Evolutionary conservation across 768 basidiomycete genomes (phyloP).

Genomic region (Floccularia luteovirens): DNA sequence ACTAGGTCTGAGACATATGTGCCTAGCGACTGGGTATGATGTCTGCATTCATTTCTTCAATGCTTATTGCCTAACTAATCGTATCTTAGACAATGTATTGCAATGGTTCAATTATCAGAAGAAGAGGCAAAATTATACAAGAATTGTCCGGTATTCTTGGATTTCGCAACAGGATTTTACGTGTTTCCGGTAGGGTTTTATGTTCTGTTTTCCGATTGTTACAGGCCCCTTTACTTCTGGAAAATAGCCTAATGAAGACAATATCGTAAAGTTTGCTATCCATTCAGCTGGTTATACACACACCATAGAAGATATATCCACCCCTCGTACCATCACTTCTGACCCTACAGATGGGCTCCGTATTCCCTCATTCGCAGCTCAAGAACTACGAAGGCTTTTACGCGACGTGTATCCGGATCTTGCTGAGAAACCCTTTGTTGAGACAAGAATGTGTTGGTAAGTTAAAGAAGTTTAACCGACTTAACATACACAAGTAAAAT

Average conservation of each 20-base stretch:
- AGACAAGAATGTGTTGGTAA: constrained; percentile 86
- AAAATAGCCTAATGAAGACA: constrained; percentile 55
- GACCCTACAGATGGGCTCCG: constrained; percentile 49
- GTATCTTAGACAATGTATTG: constrained; percentile 66
- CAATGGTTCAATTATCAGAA: constrained; percentile 62
- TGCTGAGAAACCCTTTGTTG: constrained; percentile 59
- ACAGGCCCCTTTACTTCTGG: constrained; percentile 1
- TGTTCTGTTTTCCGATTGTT: not conserved
- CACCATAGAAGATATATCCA: constrained; percentile 45
- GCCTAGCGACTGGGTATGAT: constrained; percentile 74
- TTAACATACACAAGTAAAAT: constrained; percentile 3
- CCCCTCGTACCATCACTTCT: constrained; percentile 66
- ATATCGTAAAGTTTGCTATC: constrained; percentile 72
- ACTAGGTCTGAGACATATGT: constrained; percentile 37
- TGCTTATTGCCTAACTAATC: not conserved
- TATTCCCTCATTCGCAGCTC: constrained; percentile 55
- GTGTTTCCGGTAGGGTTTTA: constrained; percentile 61
- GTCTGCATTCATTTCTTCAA: constrained; percentile 8
- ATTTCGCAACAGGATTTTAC: constrained; percentile 74
- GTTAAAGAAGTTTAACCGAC: constrained; percentile 13
- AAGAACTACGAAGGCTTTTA: constrained; percentile 43
- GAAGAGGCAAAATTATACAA: constrained; percentile 62
- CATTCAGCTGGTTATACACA: constrained; percentile 71
- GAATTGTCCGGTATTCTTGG: constrained; percentile 60
- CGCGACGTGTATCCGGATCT: constrained; percentile 68